These are phyloP conservation scores for Calocybe indica DNA, from an alignment of 768 basidiomycete genomes.

Conservation along the genomic window DNA sequence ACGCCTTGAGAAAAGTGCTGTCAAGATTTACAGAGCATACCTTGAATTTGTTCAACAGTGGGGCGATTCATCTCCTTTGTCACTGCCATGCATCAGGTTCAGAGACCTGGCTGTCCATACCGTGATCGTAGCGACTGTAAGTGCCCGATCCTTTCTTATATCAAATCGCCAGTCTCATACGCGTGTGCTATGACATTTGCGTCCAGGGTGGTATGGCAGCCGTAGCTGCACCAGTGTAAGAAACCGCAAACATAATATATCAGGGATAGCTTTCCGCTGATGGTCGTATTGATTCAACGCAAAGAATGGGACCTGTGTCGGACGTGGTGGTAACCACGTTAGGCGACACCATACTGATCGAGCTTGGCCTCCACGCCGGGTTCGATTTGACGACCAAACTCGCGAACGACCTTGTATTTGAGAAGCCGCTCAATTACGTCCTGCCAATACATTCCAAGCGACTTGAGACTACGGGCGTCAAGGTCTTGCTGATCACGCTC, in stretches of 20 bases:
- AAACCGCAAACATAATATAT: constrained; percentile 3
- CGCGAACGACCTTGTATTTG: constrained; percentile 47
- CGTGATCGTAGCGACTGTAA: constrained; percentile 55
- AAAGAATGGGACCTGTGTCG: constrained; percentile 47
- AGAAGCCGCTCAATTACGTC: constrained; percentile 39
- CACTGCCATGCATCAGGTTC: constrained; percentile 61
- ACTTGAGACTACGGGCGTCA: constrained; percentile 53
- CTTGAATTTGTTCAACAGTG: constrained; percentile 28
- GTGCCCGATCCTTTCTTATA: constrained; percentile 12
- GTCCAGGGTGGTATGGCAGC: constrained; percentile 36
- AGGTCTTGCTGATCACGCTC: constrained; percentile 53
- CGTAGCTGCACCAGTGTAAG: constrained; percentile 34
- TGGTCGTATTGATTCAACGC: neutral
- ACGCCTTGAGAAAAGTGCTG: neutral
- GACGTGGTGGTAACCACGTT: constrained; percentile 44
- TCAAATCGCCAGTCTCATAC: constrained; percentile 2
- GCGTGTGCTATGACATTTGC: neutral
- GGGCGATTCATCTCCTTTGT: constrained; percentile 58
- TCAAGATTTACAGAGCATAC: neutral
- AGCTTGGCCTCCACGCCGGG: constrained; percentile 48
- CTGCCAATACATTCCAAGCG: constrained; percentile 47
- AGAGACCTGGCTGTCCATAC: constrained; percentile 57
- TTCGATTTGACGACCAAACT: constrained; percentile 44
- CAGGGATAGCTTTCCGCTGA: too few species aligned
- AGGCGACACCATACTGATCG: constrained; percentile 54